These are phyloP conservation scores for Schoenoplectus triqueter DNA, from an alignment of 202 grass and related monocot genomes.

Conservation along the genomic window DNA sequence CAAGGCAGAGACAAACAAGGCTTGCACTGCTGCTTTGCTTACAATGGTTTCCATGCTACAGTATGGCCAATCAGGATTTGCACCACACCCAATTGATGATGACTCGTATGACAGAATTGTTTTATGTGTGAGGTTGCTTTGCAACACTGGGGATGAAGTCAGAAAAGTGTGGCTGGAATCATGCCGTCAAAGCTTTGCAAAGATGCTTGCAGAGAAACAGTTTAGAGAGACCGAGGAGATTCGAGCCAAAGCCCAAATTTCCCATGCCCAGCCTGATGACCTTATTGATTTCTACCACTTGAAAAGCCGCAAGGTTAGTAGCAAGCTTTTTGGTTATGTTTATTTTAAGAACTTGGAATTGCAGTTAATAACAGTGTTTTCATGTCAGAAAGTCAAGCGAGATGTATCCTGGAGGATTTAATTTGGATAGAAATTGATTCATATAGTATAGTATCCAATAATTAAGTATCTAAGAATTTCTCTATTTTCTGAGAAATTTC, in stretches of 20 bases:
- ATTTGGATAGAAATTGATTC: no score
- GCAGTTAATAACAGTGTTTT: background rate
- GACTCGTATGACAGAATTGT: constrained; percentile 72
- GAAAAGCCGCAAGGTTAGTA: constrained; percentile 68
- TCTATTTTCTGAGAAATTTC: no score
- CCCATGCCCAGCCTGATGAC: constrained; percentile 76
- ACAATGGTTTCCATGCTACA: constrained; percentile 74
- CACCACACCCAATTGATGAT: constrained; percentile 63
- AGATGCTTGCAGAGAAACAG: constrained; percentile 86
- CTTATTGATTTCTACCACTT: constrained; percentile 91
- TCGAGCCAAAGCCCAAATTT: constrained; percentile 64
- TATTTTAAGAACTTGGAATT: constrained; percentile 1
- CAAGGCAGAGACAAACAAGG: constrained; percentile 67
- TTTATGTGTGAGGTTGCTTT: constrained; percentile 74
- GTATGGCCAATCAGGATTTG: constrained; percentile 63
- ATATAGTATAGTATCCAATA: no score
- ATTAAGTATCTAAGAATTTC: no score
- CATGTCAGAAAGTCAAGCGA: background rate
- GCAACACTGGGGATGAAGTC: constrained; percentile 64
- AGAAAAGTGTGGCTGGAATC: constrained; percentile 73
- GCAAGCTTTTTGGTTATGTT: background rate
- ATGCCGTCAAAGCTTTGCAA: constrained; percentile 65
- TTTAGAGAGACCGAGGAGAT: constrained; percentile 82
- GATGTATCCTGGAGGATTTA: background rate
- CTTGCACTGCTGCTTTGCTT: constrained; percentile 48